Evolutionary conservation across 1,139 yeast species (phyloP).

Genomic region (Diutina pseudorugosa): DNA sequence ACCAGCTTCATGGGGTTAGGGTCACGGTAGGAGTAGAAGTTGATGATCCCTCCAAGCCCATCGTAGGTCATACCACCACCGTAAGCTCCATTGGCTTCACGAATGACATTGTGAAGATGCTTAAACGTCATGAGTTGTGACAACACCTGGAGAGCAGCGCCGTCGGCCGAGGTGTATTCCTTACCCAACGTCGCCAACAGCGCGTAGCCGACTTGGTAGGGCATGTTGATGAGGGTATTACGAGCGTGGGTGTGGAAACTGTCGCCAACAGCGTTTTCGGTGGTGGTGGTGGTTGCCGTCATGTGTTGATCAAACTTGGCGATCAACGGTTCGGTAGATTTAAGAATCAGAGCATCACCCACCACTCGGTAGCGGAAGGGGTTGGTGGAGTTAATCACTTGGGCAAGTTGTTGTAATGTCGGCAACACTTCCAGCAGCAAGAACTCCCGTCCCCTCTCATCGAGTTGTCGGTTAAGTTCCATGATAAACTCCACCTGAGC

Average conservation of each 20-base stretch:
- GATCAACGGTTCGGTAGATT: slow-evolving; percentile 29
- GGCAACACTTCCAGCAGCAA: slow-evolving; percentile 48
- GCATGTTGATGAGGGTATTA: slow-evolving; percentile 49
- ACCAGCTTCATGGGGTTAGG: slow-evolving; percentile 74
- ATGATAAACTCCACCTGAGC: slow-evolving; percentile 63
- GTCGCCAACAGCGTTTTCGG: slow-evolving; percentile 5
- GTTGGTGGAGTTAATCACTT: slow-evolving; percentile 15
- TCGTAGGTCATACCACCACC: slow-evolving; percentile 90
- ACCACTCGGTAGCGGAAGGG: slow-evolving; percentile 45
- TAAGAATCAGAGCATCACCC: slow-evolving; percentile 35
- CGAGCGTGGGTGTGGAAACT: slow-evolving; percentile 5
- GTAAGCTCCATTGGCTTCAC: slow-evolving; percentile 96
- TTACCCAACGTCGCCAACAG: slow-evolving; percentile 62
- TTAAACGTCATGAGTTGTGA: slow-evolving; percentile 75
- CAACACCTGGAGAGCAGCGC: slow-evolving; percentile 75
- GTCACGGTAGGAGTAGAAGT: slow-evolving; percentile 86
- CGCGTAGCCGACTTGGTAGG: slow-evolving; percentile 83
- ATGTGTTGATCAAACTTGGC: slow-evolving; percentile 19
- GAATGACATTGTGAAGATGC: slow-evolving; percentile 74
- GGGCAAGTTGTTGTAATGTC: slow-evolving; percentile 43
- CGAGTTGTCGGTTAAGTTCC: slow-evolving; percentile 41
- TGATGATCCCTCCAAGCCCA: slow-evolving; percentile 69
- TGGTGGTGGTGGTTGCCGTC: slow-evolving; percentile 4
- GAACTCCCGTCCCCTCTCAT: slow-evolving; percentile 36
- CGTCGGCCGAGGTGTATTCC: slow-evolving; percentile 56